These are phyloP conservation scores for Chlorella sp. DNA, from an alignment of 139 green algal genomes.

Conservation along the genomic window DNA sequence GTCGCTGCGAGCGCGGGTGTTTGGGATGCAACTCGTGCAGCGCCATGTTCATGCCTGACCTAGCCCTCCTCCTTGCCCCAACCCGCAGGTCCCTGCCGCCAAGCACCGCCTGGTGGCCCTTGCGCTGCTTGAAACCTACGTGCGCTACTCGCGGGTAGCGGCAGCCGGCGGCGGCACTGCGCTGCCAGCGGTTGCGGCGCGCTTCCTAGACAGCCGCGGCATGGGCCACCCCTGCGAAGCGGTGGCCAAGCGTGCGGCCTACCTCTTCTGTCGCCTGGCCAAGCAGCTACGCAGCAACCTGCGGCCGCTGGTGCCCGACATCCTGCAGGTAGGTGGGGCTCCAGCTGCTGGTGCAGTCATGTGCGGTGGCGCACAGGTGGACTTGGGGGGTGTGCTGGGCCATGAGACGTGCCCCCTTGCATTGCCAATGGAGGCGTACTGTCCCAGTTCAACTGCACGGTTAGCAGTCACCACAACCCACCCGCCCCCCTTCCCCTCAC, in stretches of 20 bases:
- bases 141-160: slow-evolving; percentile 39
- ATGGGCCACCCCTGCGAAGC: slow-evolving; percentile 36
- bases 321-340: slow-evolving; percentile 47
- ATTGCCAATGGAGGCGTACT: neutral
- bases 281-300: slow-evolving; percentile 72
- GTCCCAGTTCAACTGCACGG: neutral
- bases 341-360: neutral
- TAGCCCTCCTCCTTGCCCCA: neutral
- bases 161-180: neutral
- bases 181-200: slow-evolving; percentile 10
- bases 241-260: slow-evolving; percentile 67
- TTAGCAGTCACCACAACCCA: neutral
- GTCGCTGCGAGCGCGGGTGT: neutral
- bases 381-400: too few species aligned
- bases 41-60: neutral
- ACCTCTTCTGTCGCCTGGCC: slow-evolving; percentile 83
- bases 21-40: neutral
- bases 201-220: slow-evolving; percentile 40
- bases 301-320: slow-evolving; percentile 53
- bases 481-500: neutral
- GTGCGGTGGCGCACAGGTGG: neutral
- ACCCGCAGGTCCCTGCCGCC: slow-evolving; percentile 43
- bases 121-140: slow-evolving; percentile 76
- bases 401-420: neutral
- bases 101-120: slow-evolving; percentile 79